These are phyloP conservation scores for Nephelium lappaceum DNA, from an alignment of 345 rosid genomes.

Conservation along the genomic window DNA sequence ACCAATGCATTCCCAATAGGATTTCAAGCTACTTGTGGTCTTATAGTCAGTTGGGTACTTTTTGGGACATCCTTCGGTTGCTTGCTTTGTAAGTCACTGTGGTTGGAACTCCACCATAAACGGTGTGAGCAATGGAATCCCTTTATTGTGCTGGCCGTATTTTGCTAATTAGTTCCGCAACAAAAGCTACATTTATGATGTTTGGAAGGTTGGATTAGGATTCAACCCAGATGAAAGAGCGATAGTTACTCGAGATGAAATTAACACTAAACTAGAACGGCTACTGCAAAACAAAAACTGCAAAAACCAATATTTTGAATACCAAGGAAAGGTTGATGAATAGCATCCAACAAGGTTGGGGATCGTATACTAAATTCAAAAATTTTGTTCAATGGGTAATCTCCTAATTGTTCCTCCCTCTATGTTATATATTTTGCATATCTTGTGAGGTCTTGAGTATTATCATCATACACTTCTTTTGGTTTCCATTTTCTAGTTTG, in stretches of 20 bases:
- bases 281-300: constrained; percentile 26
- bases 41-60: constrained; percentile 47
- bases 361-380: constrained; percentile 22
- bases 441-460: too few species aligned
- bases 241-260: constrained; percentile 26
- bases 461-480: too few species aligned
- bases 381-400: constrained; percentile 35
- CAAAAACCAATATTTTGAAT: constrained; percentile 19
- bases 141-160: constrained; percentile 58
- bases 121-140: constrained; percentile 49
- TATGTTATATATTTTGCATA: too few species aligned
- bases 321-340: constrained; percentile 28
- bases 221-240: constrained; percentile 35
- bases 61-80: constrained; percentile 34
- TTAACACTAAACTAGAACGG: constrained; percentile 37
- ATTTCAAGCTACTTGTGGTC: constrained; percentile 2
- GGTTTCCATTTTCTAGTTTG: too few species aligned
- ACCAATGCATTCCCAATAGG: constrained; percentile 15
- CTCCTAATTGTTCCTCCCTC: not conserved
- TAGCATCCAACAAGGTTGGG: constrained; percentile 29
- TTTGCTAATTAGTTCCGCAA: constrained; percentile 49
- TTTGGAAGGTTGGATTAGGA: constrained; percentile 52
- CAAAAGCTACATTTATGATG: constrained; percentile 40
- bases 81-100: constrained; percentile 54
- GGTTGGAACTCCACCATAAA: constrained; percentile 73